Conservation (phyloP, 331 rosid species). For the Arachis monticola region DNA sequence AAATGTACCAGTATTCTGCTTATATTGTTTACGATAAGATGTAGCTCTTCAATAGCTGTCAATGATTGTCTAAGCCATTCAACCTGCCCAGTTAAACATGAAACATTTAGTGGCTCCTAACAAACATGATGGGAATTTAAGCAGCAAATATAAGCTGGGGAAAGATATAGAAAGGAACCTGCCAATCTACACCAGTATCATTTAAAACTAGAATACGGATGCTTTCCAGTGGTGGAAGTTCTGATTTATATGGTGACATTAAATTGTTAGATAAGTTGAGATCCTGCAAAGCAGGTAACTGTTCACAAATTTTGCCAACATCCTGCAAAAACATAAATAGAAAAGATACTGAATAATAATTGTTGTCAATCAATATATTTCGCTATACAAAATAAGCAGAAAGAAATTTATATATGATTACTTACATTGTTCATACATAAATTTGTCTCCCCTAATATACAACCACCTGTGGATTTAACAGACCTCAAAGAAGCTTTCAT, state of each 20-base stretch:
- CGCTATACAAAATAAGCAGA: slow-evolving; percentile 18
- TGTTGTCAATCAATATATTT: slow-evolving; percentile 8
- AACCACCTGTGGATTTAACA: slow-evolving; percentile 30
- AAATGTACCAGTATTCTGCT: slow-evolving; percentile 66
- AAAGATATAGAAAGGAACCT: slow-evolving; percentile 54
- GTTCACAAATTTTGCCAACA: slow-evolving; percentile 75
- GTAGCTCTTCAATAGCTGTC: slow-evolving; percentile 83
- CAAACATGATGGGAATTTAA: slow-evolving; percentile 6
- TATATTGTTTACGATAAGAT: slow-evolving; percentile 80
- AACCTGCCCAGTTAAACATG: slow-evolving; percentile 60
- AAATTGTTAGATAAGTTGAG: slow-evolving; percentile 79
- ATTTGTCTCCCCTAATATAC: slow-evolving; percentile 7
- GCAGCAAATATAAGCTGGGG: slow-evolving; percentile 5
- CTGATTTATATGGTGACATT: slow-evolving; percentile 59
- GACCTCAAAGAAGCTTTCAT: slow-evolving; percentile 33
- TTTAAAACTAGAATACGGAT: slow-evolving; percentile 75
- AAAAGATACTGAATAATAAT: slow-evolving; percentile 33
- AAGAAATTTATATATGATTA: background rate
- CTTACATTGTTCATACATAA: slow-evolving; percentile 32
- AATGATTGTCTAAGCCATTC: slow-evolving; percentile 67
- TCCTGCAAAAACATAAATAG: slow-evolving; percentile 63
- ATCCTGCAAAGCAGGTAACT: slow-evolving; percentile 64
- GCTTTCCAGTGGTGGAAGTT: slow-evolving; percentile 58
- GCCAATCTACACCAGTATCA: slow-evolving; percentile 72
- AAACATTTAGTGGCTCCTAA: slow-evolving; percentile 33